phyloP scores from a whole-genome alignment of 2,329 filamentous ascomycete species.

The Fusarium pseudograminearum region DNA sequence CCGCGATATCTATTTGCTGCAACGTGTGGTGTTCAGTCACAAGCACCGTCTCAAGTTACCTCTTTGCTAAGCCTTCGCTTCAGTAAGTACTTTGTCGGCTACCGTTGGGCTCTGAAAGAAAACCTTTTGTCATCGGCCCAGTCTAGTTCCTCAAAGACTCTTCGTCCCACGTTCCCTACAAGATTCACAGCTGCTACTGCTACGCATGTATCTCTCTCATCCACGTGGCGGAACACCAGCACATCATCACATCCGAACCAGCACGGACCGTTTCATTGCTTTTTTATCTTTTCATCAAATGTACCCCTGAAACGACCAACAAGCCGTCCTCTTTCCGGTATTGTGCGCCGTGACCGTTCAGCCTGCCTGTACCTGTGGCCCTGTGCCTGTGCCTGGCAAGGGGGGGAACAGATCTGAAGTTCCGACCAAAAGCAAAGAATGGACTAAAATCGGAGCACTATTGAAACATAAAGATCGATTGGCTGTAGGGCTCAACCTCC shows the following conservation, averaged over 20 bases:
- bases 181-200: conserved; percentile 13
- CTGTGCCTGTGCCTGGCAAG: conserved; percentile 19
- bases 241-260: conserved; percentile 20
- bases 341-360: not conserved
- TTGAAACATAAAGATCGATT: conserved; percentile 46
- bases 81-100: not conserved
- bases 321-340: conserved; percentile 4
- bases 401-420: conserved; percentile 26
- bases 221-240: conserved; percentile 44
- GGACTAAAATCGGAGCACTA: conserved; percentile 23
- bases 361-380: not conserved
- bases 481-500: conserved; percentile 30
- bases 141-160: conserved; percentile 16
- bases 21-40: conserved; percentile 10
- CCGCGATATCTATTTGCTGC: conserved; percentile 29
- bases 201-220: conserved; percentile 26
- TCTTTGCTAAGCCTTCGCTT: not conserved
- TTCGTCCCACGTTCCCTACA: conserved; percentile 24
- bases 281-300: conserved; percentile 18
- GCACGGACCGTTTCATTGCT: conserved; percentile 32
- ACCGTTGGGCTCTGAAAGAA: not conserved
- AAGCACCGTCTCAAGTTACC: not conserved
- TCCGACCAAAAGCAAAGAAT: conserved; percentile 42
- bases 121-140: not conserved
- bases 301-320: conserved; percentile 30